Evolutionary conservation across 306 rosid genomes (phyloP).

Genomic region (Ammopiptanthus mongolicus): DNA sequence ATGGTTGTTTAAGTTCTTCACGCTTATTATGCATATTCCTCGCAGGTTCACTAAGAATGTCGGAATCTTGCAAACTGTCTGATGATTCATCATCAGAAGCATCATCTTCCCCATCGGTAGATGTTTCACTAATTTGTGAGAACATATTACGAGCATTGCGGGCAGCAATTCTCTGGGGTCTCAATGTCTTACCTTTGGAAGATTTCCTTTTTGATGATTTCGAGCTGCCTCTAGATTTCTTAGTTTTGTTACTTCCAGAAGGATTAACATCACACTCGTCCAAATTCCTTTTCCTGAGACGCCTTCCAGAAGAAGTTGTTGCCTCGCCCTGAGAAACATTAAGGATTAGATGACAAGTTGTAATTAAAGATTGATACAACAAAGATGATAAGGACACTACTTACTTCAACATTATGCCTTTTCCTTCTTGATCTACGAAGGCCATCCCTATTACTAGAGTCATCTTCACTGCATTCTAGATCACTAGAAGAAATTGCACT

Average conservation of each 20-base stretch:
- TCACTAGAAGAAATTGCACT: constrained; percentile 53
- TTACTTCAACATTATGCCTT: constrained; percentile 44
- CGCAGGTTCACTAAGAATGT: constrained; percentile 39
- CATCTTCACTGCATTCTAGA: constrained; percentile 57
- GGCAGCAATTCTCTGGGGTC: constrained; percentile 77
- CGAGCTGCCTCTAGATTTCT: constrained; percentile 41
- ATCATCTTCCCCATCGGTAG: constrained; percentile 61
- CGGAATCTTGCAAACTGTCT: constrained; percentile 48
- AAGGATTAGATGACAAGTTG: constrained; percentile 20
- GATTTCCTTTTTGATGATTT: constrained; percentile 51
- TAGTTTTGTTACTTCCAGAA: constrained; percentile 44
- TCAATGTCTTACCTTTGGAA: constrained; percentile 44
- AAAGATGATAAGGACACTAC: constrained; percentile 14
- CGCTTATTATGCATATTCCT: constrained; percentile 26
- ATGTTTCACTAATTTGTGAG: constrained; percentile 50
- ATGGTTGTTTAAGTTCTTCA: constrained; percentile 31
- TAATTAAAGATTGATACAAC: constrained; percentile 17
- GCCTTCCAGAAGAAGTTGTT: constrained; percentile 62
- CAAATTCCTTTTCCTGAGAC: constrained; percentile 65
- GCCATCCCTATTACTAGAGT: constrained; percentile 44
- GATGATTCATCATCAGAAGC: constrained; percentile 56
- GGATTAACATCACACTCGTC: constrained; percentile 46
- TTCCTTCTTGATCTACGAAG: constrained; percentile 79
- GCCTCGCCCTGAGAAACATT: constrained; percentile 44
- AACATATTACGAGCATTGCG: constrained; percentile 69